Conservation (phyloP, 805 yeast species). For the Candida odintsovae region DNA sequence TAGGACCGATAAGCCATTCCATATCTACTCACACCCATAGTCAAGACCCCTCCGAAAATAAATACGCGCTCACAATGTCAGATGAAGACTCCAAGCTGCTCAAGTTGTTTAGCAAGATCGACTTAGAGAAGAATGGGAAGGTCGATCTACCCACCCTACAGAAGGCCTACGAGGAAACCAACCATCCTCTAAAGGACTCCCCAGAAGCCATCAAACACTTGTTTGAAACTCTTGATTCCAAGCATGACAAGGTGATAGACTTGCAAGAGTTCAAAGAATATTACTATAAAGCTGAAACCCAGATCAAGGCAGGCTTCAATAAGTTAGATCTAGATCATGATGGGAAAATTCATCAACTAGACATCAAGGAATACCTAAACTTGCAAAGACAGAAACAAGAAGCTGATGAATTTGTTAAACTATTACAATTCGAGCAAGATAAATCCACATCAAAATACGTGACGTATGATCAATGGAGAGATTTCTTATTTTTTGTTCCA, state of each 20-base stretch:
- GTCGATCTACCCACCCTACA: slow-evolving; percentile 32
- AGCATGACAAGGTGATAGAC: slow-evolving; percentile 52
- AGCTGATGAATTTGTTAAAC: slow-evolving; percentile 51
- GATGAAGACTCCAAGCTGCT: slow-evolving; percentile 6
- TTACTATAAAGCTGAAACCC: slow-evolving; percentile 61
- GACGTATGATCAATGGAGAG: slow-evolving; percentile 82
- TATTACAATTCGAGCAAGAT: slow-evolving; percentile 10
- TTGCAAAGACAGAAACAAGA: slow-evolving; percentile 42
- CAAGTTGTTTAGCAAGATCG: slow-evolving; percentile 38
- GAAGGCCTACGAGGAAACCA: slow-evolving; percentile 32
- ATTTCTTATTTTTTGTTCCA: slow-evolving; percentile 78
- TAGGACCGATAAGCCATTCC: not conserved
- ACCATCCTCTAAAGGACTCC: slow-evolving; percentile 63
- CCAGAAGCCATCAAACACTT: slow-evolving; percentile 52
- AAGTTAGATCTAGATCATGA: slow-evolving; percentile 67
- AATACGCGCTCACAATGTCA: not conserved
- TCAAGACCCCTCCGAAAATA: no score
- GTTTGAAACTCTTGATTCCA: slow-evolving; percentile 53
- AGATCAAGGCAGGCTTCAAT: slow-evolving; percentile 62
- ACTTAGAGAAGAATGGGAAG: slow-evolving; percentile 31
- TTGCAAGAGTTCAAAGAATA: slow-evolving; percentile 63
- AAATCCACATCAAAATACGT: slow-evolving; percentile 49
- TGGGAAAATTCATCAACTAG: slow-evolving; percentile 60
- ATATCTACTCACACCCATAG: not conserved
- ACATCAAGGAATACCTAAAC: slow-evolving; percentile 59